Conservation (phyloP, 108 stramenopile species). For the Cyclotella baltica region DNA sequence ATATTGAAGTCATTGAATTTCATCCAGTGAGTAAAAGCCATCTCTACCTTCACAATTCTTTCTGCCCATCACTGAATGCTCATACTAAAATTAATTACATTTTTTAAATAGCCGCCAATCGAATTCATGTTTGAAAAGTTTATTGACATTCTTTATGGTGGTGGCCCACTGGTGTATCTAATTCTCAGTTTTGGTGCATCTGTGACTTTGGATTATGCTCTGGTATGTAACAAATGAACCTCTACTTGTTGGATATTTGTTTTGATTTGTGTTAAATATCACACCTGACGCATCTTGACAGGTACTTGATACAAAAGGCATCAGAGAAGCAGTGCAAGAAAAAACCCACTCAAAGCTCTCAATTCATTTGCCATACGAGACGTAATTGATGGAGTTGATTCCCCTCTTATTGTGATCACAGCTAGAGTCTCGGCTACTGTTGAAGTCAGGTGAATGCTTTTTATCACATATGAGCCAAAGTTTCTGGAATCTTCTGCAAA, state of each 20-base stretch:
- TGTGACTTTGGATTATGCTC: conserved; percentile 18
- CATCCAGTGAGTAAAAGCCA: no score
- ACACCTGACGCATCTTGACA: neutral
- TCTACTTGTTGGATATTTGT: neutral
- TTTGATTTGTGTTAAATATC: neutral
- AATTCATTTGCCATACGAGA: conserved; percentile 52
- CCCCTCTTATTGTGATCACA: conserved; percentile 24
- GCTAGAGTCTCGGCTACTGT: conserved; percentile 19
- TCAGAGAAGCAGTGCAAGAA: conserved; percentile 33
- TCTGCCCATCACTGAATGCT: no score
- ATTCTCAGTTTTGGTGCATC: conserved; percentile 26
- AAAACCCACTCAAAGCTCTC: conserved; percentile 39
- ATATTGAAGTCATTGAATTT: conserved; percentile 36
- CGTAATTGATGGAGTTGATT: conserved; percentile 49
- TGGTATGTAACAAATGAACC: neutral
- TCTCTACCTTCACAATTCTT: no score
- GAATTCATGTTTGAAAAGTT: no score
- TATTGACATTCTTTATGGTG: conserved; percentile 1
- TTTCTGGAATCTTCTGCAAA: no score
- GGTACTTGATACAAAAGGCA: conserved; percentile 43
- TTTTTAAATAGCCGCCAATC: no score
- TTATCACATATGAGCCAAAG: no score
- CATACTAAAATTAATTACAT: no score
- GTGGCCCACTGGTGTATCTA: conserved; percentile 25
- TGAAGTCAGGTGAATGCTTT: no score